phyloP scores from a whole-genome alignment of 148 eudicot genomes.

The Cornus kousa region DNA sequence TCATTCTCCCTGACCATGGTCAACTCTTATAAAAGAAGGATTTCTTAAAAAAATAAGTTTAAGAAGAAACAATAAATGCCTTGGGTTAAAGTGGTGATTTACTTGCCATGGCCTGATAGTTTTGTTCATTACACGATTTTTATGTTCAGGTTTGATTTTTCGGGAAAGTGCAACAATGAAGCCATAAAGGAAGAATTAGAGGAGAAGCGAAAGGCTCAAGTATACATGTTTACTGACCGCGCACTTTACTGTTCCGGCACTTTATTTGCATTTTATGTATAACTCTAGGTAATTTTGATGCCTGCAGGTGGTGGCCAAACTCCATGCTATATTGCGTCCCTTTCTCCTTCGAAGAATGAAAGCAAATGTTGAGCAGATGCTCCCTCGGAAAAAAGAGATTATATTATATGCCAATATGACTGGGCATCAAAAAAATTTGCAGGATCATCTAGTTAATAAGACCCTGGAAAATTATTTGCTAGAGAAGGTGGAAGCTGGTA shows the following conservation, averaged over 20 bases:
- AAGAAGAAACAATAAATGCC: neutral
- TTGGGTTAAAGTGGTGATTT: neutral
- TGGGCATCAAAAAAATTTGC: conserved; percentile 74
- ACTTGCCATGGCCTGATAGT: conserved; percentile 5
- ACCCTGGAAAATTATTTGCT: conserved; percentile 59
- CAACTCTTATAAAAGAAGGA: too few relatives aligned
- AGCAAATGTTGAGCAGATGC: conserved; percentile 76
- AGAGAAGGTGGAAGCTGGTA: conserved; percentile 50
- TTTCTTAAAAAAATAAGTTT: too few relatives aligned
- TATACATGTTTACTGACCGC: conserved; percentile 19
- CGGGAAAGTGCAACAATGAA: conserved; percentile 72
- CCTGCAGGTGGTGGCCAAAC: conserved; percentile 84
- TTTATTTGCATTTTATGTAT: neutral
- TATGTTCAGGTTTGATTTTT: conserved; percentile 73
- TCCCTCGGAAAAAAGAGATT: conserved; percentile 93
- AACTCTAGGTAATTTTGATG: neutral
- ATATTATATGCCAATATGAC: conserved; percentile 89
- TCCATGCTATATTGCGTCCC: conserved; percentile 91
- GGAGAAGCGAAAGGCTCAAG: conserved; percentile 79
- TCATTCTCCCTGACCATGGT: too few relatives aligned
- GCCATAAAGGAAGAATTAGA: conserved; percentile 65
- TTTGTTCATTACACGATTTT: neutral
- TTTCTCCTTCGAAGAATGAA: conserved; percentile 94
- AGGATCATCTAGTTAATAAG: conserved; percentile 74
- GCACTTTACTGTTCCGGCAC: neutral